Percentiles rank a stretch among this genome's conserved stretches.
These are phyloP conservation scores for Polytrichum formosum DNA, from an alignment of 225 moss, liverwort and hornwort genomes.

Conservation along the genomic window DNA sequence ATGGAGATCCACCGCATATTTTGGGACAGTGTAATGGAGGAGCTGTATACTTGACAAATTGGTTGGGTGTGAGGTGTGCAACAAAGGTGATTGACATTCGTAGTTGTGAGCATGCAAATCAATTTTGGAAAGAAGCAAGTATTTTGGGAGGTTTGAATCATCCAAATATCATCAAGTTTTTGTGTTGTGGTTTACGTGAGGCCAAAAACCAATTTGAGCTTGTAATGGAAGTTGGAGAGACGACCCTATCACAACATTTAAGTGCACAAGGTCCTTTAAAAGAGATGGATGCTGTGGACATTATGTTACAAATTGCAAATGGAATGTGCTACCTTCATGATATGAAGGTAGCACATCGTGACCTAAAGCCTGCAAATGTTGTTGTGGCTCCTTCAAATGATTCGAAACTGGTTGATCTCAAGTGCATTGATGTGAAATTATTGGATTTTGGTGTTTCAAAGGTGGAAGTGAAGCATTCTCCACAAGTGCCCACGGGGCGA, in stretches of 20 bases:
- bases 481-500: not conserved
- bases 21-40: not conserved
- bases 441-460: conserved; percentile 6
- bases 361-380: conserved; percentile 3
- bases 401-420: not conserved
- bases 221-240: not conserved
- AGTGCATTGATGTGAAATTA: not conserved
- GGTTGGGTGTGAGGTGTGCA: not conserved
- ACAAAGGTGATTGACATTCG: not conserved
- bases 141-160: conserved; percentile 1
- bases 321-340: conserved; percentile 10
- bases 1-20: not conserved
- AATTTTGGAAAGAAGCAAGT: not conserved
- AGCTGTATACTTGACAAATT: not conserved
- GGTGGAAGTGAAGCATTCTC: not conserved
- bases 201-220: not conserved
- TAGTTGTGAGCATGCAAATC: not conserved
- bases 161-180: not conserved
- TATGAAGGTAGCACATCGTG: conserved; percentile 4
- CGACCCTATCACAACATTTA: not conserved
- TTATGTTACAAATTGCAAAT: conserved; percentile 2
- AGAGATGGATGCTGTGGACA: not conserved
- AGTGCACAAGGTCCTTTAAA: not conserved
- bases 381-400: not conserved
- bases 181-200: not conserved